Conservation (phyloP, 106 monocot genomes). For the Apostasia shenzhenica region DNA sequence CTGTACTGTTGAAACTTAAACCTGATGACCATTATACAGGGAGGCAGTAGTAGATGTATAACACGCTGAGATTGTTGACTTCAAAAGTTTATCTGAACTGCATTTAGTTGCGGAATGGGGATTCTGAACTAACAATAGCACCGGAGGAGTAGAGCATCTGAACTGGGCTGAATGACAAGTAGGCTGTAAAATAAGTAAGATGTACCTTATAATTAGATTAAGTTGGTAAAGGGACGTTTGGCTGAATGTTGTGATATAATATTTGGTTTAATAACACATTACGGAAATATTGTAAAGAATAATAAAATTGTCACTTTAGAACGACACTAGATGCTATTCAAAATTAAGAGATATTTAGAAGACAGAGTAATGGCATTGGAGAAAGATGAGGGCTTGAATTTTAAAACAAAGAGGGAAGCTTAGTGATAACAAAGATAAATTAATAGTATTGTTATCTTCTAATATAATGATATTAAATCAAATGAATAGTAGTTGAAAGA, state of each 20-base stretch:
- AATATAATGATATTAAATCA: neutral
- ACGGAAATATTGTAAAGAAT: no score
- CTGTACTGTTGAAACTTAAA: conserved; percentile 3
- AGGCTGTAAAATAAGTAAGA: conserved; percentile 44
- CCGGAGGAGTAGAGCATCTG: conserved; percentile 17
- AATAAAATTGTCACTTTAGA: no score
- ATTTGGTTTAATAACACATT: no score
- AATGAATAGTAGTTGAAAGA: neutral
- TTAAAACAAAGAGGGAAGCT: no score
- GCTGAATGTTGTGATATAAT: neutral
- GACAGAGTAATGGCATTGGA: neutral
- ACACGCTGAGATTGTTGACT: neutral
- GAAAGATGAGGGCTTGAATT: neutral
- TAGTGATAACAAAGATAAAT: no score
- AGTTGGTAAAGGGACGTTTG: neutral
- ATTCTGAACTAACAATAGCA: conserved; percentile 75
- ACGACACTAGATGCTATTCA: no score
- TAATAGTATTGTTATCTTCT: neutral
- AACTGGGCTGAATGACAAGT: conserved; percentile 26
- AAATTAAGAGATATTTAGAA: neutral
- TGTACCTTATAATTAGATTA: neutral
- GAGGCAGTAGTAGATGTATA: neutral
- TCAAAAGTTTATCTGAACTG: conserved; percentile 10
- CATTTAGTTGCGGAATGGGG: conserved; percentile 27
- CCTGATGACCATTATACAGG: conserved; percentile 1